Percentiles rank a stretch among this genome's conserved stretches.
Evolutionary conservation across 371 early-diverging fungal genomes (phyloP).

Genomic region (Batkoa obscura): DNA sequence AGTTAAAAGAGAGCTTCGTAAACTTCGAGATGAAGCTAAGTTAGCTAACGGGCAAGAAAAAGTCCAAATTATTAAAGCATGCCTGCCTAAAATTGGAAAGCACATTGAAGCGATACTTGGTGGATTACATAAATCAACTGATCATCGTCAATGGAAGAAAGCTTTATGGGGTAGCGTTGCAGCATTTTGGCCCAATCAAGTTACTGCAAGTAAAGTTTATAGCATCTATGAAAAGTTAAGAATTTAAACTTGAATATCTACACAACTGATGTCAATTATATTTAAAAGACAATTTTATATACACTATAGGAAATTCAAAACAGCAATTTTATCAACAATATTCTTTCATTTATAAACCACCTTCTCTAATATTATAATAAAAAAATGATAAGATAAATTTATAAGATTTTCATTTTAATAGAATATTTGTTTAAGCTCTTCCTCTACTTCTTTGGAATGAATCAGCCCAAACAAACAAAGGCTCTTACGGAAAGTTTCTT

Average conservation of each 20-base stretch:
- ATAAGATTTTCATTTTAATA: too few relatives aligned
- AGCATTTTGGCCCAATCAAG: neutral
- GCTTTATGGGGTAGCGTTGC: neutral
- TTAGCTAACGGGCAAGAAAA: neutral
- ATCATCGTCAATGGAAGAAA: neutral
- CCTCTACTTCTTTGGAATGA: too few relatives aligned
- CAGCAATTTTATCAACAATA: too few relatives aligned
- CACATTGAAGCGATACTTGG: neutral
- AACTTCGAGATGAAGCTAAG: constrained; percentile 5
- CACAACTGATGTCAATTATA: too few relatives aligned
- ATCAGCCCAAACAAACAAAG: too few relatives aligned
- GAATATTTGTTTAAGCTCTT: too few relatives aligned
- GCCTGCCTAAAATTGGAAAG: neutral
- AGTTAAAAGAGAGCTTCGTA: constrained; percentile 8
- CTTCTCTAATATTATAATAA: too few relatives aligned
- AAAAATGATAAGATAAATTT: too few relatives aligned
- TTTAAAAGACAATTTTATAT: too few relatives aligned
- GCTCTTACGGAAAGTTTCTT: too few relatives aligned
- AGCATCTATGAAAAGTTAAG: neutral
- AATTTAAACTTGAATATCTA: neutral
- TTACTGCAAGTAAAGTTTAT: neutral
- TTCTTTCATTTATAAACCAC: too few relatives aligned
- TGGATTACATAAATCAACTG: neutral
- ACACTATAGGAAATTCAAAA: too few relatives aligned
- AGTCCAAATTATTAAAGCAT: constrained; percentile 1